Conservation (phyloP, 805 yeast species). For the Danielozyma ontarioensis region DNA sequence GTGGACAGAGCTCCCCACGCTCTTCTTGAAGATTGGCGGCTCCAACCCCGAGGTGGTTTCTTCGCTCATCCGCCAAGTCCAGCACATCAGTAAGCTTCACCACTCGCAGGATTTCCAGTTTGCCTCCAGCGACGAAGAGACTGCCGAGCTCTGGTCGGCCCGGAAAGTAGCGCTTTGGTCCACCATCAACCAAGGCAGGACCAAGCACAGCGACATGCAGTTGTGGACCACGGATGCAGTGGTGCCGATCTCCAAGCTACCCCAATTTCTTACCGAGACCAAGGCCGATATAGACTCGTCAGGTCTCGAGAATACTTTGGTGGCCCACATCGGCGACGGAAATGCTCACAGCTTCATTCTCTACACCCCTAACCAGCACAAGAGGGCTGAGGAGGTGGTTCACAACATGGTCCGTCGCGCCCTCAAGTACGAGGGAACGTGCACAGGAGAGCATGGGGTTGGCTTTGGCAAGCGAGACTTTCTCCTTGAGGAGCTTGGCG, state of each 20-base stretch:
- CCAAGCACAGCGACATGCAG: constrained; percentile 37
- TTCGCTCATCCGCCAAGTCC: constrained; percentile 37
- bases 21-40: constrained; percentile 56
- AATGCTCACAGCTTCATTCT: constrained; percentile 68
- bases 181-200: constrained; percentile 30
- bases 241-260: constrained; percentile 67
- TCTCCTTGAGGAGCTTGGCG: constrained; percentile 15
- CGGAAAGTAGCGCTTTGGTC: constrained; percentile 29
- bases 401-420: constrained; percentile 19
- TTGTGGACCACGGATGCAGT: constrained; percentile 80
- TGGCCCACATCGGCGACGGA: constrained; percentile 85
- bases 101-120: constrained; percentile 9
- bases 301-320: constrained; percentile 51
- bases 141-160: constrained; percentile 18
- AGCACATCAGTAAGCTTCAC: constrained; percentile 14
- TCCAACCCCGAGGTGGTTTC: constrained; percentile 17
- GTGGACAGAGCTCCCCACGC: constrained; percentile 58
- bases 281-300: constrained; percentile 52
- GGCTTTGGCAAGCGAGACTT: constrained; percentile 19
- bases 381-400: constrained; percentile 11
- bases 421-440: constrained; percentile 15
- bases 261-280: constrained; percentile 58
- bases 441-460: constrained; percentile 21
- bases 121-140: constrained; percentile 12
- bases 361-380: constrained; percentile 27